Evolutionary conservation across 2,329 filamentous ascomycete genomes (phyloP).

Genomic region (Aspergillus novofumigatus): DNA sequence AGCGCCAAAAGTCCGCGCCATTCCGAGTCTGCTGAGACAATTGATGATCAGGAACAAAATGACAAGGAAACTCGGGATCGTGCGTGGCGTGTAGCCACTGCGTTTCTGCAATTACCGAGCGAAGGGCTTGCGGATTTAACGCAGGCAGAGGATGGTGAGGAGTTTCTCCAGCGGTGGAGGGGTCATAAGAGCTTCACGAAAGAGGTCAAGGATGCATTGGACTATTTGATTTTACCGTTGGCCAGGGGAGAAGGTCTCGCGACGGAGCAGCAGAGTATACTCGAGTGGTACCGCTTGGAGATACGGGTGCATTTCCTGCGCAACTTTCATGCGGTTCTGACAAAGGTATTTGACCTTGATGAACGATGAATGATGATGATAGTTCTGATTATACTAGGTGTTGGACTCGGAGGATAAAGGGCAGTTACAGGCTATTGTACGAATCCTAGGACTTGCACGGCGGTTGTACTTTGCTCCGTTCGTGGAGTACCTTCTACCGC

Average conservation of each 20-base stretch:
- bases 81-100: conserved; percentile 40
- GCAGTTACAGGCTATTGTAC: conserved; percentile 29
- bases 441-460: conserved; percentile 33
- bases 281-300: conserved; percentile 43
- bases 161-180: conserved; percentile 30
- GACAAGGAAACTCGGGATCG: conserved; percentile 36
- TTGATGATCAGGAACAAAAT: conserved; percentile 10
- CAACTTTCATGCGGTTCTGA: conserved; percentile 32
- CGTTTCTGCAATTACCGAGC: conserved; percentile 37
- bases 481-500: conserved; percentile 29
- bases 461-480: conserved; percentile 36
- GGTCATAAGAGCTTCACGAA: conserved; percentile 24
- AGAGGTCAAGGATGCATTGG: conserved; percentile 30
- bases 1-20: neutral
- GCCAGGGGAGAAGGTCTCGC: conserved; percentile 13
- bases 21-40: neutral
- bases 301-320: conserved; percentile 40
- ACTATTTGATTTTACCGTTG: conserved; percentile 24
- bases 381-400: conserved; percentile 18
- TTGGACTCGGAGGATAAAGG: conserved; percentile 20
- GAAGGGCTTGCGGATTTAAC: conserved; percentile 29
- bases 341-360: conserved; percentile 24
- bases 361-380: neutral
- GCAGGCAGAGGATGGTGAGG: conserved; percentile 20
- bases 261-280: conserved; percentile 26